These are phyloP conservation scores for Amaranthus cruentus DNA, from an alignment of 148 eudicot genomes.

Conservation along the genomic window DNA sequence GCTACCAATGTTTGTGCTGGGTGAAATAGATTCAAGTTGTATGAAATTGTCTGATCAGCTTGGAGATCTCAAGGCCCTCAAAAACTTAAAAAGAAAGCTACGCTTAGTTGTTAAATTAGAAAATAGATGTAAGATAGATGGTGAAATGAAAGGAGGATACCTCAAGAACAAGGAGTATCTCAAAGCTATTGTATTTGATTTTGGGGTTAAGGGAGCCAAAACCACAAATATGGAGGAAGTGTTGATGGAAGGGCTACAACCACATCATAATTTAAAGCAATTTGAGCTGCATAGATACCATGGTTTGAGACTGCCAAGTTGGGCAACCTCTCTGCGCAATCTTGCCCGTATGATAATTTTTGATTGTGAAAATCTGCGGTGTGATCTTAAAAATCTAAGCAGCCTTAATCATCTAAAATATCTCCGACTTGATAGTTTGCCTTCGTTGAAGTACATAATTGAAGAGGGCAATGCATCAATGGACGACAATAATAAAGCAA, in stretches of 20 bases:
- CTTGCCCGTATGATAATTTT: too few relatives aligned
- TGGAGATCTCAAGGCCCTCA: too few relatives aligned
- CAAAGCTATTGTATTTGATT: too few relatives aligned
- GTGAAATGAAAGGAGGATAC: too few relatives aligned
- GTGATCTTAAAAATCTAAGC: background rate
- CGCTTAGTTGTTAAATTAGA: too few relatives aligned
- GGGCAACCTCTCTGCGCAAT: conserved; percentile 9
- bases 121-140: too few relatives aligned
- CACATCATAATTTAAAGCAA: conserved; percentile 7
- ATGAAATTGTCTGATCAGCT: too few relatives aligned
- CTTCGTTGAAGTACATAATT: conserved; percentile 13
- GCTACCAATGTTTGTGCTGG: too few relatives aligned
- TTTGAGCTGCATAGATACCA: background rate
- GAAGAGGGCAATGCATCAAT: too few relatives aligned
- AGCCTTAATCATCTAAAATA: conserved; percentile 3
- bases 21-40: too few relatives aligned
- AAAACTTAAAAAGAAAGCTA: too few relatives aligned
- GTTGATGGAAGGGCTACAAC: conserved; percentile 16
- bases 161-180: too few relatives aligned
- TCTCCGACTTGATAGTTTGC: background rate
- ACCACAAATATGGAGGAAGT: background rate
- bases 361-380: background rate
- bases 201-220: background rate
- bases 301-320: conserved; percentile 3
- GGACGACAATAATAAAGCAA: background rate